phyloP scores from a whole-genome alignment of 1,284 basidiomycete species.

The Boletus sp. region DNA sequence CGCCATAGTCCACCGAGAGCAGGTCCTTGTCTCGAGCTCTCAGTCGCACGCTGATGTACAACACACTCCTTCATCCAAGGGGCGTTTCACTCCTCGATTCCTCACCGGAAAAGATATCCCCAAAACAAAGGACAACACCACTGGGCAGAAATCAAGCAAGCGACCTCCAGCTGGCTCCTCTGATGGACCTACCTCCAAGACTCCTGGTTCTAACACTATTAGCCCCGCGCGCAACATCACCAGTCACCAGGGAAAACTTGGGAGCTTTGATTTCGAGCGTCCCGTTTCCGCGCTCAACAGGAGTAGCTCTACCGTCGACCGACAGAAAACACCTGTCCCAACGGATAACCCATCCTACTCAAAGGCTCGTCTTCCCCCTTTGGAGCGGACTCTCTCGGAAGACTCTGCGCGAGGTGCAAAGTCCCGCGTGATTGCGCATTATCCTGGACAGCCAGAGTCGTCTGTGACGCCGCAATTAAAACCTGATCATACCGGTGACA shows the following conservation, averaged over 20 bases:
- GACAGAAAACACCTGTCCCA: slow-evolving; percentile 6
- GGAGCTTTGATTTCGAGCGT: slow-evolving; percentile 72
- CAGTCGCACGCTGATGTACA: slow-evolving; percentile 14
- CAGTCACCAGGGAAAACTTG: slow-evolving; percentile 46
- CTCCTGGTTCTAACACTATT: slow-evolving; percentile 2
- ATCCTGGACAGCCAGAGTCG: slow-evolving; percentile 17
- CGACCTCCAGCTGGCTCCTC: slow-evolving; percentile 3
- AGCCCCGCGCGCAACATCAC: slow-evolving; percentile 26
- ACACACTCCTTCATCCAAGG: slow-evolving; percentile 13
- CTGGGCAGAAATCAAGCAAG: slow-evolving; percentile 20
- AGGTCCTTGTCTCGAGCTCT: slow-evolving; percentile 27
- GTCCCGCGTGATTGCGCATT: slow-evolving; percentile 5
- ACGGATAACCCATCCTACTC: slow-evolving; percentile 9
- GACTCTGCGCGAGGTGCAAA: slow-evolving; percentile 25
- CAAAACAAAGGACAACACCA: slow-evolving; percentile 24
- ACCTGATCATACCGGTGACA: slow-evolving; percentile 26
- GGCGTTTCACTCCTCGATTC: slow-evolving; percentile 31
- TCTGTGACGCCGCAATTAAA: slow-evolving; percentile 19
- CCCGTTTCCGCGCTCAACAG: slow-evolving; percentile 39
- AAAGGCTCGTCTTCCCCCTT: slow-evolving; percentile 15
- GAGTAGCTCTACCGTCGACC: slow-evolving; percentile 29
- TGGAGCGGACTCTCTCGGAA: slow-evolving; percentile 28
- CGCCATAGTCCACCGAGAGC: slow-evolving; percentile 22
- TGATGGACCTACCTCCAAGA: slow-evolving; percentile 12
- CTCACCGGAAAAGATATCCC: slow-evolving; percentile 28